These are phyloP conservation scores for Trichoderma atroviride DNA, from an alignment of 2,329 filamentous ascomycete species.

Conservation along the genomic window DNA sequence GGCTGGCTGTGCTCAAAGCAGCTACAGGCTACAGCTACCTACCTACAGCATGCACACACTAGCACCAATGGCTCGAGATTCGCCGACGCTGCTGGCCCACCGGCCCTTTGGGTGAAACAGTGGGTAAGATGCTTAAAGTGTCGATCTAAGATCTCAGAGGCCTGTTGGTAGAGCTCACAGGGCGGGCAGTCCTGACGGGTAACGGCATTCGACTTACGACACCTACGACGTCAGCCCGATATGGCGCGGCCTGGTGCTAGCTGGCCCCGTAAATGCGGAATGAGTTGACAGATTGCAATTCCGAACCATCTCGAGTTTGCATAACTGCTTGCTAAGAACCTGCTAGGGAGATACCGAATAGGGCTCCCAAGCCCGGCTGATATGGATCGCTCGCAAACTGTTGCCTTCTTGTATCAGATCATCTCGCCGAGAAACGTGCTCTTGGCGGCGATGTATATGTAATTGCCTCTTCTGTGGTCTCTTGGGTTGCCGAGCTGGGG, in stretches of 20 bases:
- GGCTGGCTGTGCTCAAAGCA: background rate
- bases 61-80: slow-evolving; percentile 15
- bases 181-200: background rate
- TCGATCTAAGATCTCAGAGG: slow-evolving; percentile 16
- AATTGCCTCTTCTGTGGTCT: background rate
- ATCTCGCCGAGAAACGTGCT: background rate
- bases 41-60: background rate
- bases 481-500: background rate
- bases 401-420: slow-evolving; percentile 4
- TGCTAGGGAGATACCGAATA: background rate
- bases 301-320: background rate
- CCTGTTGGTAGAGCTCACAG: background rate
- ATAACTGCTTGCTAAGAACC: background rate
- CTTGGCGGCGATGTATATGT: background rate
- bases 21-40: no score
- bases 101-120: slow-evolving; percentile 7
- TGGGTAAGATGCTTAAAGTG: slow-evolving; percentile 18
- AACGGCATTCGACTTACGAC: no score
- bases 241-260: background rate
- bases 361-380: background rate
- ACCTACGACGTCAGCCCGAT: background rate
- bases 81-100: slow-evolving; percentile 19
- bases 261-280: background rate
- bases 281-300: background rate
- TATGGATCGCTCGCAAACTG: slow-evolving; percentile 19